Percentiles rank a stretch among this genome's conserved stretches.
phyloP scores from a whole-genome alignment of 352 stramenopile genomes.

The Aphanomyces invadans region DNA sequence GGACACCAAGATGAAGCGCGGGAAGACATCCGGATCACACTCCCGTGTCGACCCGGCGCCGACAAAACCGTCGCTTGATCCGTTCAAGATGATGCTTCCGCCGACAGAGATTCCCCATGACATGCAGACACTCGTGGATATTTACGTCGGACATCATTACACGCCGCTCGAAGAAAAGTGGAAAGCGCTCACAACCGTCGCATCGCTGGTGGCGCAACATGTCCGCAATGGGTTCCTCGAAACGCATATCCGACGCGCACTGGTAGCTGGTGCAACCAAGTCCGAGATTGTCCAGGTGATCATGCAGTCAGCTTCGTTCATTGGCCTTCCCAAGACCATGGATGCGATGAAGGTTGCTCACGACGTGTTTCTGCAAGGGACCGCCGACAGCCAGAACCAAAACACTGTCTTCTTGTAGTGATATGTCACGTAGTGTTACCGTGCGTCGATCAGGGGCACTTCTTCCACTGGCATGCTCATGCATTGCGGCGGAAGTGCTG shows the following conservation, averaged over 20 bases:
- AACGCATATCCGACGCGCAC: neutral
- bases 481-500: too few relatives aligned
- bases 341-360: slow-evolving; percentile 9
- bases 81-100: slow-evolving; percentile 10
- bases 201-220: slow-evolving; percentile 3
- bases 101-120: slow-evolving; percentile 13
- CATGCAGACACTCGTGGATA: slow-evolving; percentile 8
- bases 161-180: slow-evolving; percentile 14
- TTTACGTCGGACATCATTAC: slow-evolving; percentile 11
- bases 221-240: slow-evolving; percentile 10
- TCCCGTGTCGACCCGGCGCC: neutral
- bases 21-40: neutral
- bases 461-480: too few relatives aligned
- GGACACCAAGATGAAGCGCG: neutral
- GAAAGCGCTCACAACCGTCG: slow-evolving; percentile 4
- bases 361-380: slow-evolving; percentile 8
- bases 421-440: neutral
- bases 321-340: slow-evolving; percentile 9
- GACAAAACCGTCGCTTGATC: neutral
- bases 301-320: slow-evolving; percentile 12
- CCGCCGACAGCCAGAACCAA: neutral
- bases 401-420: neutral
- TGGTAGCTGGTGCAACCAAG: neutral
- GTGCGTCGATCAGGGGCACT: too few relatives aligned
- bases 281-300: slow-evolving; percentile 1